phyloP scores from a whole-genome alignment of 352 stramenopile species.

The Globisporangium nagaii region DNA sequence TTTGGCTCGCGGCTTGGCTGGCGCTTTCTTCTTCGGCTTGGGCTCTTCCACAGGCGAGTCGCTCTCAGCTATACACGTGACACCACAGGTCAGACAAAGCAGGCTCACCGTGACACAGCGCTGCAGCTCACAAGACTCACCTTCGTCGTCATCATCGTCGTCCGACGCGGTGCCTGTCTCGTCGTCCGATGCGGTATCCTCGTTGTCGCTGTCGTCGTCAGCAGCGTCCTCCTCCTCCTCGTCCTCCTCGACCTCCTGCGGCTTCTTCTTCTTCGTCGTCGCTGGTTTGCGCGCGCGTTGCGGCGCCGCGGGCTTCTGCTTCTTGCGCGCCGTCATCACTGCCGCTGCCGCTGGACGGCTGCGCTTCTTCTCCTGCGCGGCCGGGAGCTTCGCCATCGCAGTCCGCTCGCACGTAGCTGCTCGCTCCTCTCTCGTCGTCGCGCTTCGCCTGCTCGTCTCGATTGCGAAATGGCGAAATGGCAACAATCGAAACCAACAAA shows the following conservation, averaged over 20 bases:
- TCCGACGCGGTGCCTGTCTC: neutral
- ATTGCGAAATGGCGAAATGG: neutral
- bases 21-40: constrained; percentile 7
- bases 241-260: neutral
- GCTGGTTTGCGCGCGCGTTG: neutral
- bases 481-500: constrained; percentile 9
- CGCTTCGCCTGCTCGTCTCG: neutral
- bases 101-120: no score
- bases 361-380: constrained; percentile 10
- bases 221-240: neutral
- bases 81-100: neutral
- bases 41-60: neutral
- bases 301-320: constrained; percentile 6
- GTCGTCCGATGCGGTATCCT: neutral
- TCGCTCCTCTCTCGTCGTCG: neutral
- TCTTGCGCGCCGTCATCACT: constrained; percentile 7
- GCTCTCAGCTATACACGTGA: neutral
- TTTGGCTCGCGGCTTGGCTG: constrained; percentile 18
- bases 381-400: constrained; percentile 8
- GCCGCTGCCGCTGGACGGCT: neutral
- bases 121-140: neutral
- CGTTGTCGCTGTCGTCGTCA: neutral
- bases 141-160: neutral
- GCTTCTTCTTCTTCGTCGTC: neutral
- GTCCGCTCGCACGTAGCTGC: neutral